Percentiles rank a stretch among this genome's conserved stretches.
These are phyloP conservation scores for Codiaeum variegatum DNA, from an alignment of 441 rosid species.

Conservation along the genomic window DNA sequence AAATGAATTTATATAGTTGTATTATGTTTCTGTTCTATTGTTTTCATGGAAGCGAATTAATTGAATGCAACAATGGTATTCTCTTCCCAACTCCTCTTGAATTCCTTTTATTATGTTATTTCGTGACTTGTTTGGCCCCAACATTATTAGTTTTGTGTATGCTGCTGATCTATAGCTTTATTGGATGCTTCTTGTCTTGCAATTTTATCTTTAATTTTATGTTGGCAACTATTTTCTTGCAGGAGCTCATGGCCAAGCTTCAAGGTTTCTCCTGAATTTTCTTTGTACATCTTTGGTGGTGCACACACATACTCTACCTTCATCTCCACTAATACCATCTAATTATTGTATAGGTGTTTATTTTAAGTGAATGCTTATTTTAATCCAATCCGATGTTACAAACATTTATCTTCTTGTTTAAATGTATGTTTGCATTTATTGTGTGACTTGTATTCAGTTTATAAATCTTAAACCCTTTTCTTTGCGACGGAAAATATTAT, in stretches of 20 bases:
- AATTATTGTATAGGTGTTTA: too few species aligned
- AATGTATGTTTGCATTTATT: too few species aligned
- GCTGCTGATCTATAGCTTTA: not conserved
- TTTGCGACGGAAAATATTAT: too few species aligned
- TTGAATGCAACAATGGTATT: not conserved
- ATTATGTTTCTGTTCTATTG: not conserved
- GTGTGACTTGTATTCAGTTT: too few species aligned
- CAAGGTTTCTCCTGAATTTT: conserved; percentile 31
- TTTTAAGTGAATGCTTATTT: too few species aligned
- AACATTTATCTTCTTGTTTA: too few species aligned
- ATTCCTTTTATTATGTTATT: not conserved
- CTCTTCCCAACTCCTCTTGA: not conserved
- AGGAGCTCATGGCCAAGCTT: conserved; percentile 57
- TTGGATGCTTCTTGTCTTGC: not conserved
- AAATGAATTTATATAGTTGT: not conserved
- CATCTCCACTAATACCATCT: not conserved
- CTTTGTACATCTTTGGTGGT: not conserved
- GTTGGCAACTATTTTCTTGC: conserved; percentile 23
- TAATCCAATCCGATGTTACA: too few species aligned
- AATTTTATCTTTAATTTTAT: conserved; percentile 18
- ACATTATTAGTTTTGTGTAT: not conserved
- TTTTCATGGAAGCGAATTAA: not conserved
- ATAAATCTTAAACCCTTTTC: too few species aligned
- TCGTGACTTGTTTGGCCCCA: not conserved
- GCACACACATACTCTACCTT: not conserved